Evolutionary conservation across 225 moss, liverwort and hornwort genomes (phyloP).

Genomic region (Thuidium tamariscinum): DNA sequence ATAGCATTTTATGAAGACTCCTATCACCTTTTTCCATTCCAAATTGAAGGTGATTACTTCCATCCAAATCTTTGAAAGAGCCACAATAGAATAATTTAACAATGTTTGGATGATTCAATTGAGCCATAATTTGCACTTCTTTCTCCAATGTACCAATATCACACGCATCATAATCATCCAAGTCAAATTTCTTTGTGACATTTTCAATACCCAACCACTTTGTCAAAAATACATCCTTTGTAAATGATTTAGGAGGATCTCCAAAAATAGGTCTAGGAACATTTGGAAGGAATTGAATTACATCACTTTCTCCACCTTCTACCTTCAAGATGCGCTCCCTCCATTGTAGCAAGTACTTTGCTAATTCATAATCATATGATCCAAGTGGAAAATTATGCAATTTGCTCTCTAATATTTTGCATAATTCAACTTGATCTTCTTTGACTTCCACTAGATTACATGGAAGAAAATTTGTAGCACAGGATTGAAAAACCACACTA

Average conservation of each 20-base stretch:
- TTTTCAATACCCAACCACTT: background rate
- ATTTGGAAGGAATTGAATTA: background rate
- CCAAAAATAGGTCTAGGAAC: background rate
- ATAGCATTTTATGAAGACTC: no score
- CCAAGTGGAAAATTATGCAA: accelerated
- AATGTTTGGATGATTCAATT: background rate
- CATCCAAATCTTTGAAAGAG: accelerated
- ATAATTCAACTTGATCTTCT: background rate
- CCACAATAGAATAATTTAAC: background rate
- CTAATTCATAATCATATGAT: background rate
- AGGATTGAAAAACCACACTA: background rate
- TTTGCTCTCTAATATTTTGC: background rate
- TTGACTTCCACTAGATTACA: background rate
- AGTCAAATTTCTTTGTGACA: background rate
- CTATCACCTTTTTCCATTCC: background rate
- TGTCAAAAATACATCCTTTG: background rate
- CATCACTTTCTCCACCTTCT: background rate
- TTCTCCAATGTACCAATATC: background rate
- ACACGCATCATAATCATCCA: accelerated
- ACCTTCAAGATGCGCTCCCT: background rate
- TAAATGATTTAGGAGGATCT: accelerated
- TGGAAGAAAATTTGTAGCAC: background rate
- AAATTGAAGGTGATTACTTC: background rate
- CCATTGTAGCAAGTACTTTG: background rate
- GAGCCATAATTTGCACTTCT: background rate